Base-by-base conservation (phyloP, 1,139 yeast species). In the Candida smagusa region DNA sequence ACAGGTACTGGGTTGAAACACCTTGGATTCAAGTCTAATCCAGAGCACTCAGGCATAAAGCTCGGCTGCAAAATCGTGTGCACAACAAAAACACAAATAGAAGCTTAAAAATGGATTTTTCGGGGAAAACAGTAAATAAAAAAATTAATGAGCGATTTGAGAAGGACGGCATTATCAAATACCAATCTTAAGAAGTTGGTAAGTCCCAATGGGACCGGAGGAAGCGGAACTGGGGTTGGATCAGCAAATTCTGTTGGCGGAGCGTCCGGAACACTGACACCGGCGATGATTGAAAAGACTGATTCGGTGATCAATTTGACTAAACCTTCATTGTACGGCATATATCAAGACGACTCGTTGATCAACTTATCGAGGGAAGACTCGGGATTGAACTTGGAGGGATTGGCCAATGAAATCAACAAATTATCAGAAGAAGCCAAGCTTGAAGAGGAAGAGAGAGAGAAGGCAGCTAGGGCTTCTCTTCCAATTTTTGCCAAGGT, bases 281-380 rank as follows among this genome's bases (percentile, higher is more conserved):
- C 48, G 7, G 30, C 56, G 9, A 41, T 31, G 19, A 66, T 70
- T 58, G 63, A 62, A 38, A 67, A 66, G 41, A 64, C 72, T 2
- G 75, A 68, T 41, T 70, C 77, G 9, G 63, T 68, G 7, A 47
- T 68, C 38, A 73, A 73, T 44, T 61, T 76, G 40, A 74, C 79
- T 23, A 66, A 68, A 36, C 78, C 81, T 1, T 64, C 74, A 11
- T 58, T 77, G 39, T 75, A 71, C 50, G 65, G 74, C 6, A 68
- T 76, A 34, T 77, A 70, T 48, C 70, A 74, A 35, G 63, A 63
- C 30, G 63, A 60, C 22, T 64, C 71, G 24, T 56, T 61, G 22
- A 52, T 62, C 37, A 60, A 59, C 48, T 53, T 63, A 40, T 63
- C 57, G 49, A 63, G 59, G 36, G 70, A 65, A 25, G 55, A 46